These are phyloP conservation scores for Leccinum huronense DNA, from an alignment of 1,284 basidiomycete species.

Conservation along the genomic window DNA sequence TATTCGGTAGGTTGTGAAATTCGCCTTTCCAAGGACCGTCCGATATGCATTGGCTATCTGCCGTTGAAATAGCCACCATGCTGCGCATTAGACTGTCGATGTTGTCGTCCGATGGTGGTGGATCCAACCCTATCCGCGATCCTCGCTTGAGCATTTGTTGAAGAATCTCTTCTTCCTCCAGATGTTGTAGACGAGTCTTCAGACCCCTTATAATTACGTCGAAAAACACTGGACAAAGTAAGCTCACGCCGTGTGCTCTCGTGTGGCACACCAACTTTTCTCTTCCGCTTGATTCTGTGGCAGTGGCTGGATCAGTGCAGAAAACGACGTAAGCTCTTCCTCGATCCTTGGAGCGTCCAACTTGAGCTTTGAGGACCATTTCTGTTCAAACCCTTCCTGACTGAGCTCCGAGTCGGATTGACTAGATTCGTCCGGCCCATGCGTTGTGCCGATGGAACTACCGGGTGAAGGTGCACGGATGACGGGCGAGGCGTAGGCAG, in stretches of 20 bases:
- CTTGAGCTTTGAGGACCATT: slow-evolving; percentile 45
- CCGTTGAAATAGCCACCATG: slow-evolving; percentile 48
- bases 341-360: slow-evolving; percentile 34
- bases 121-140: slow-evolving; percentile 51
- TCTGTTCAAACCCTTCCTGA: slow-evolving; percentile 51
- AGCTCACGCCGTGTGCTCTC: slow-evolving; percentile 16
- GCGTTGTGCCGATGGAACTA: slow-evolving; percentile 67
- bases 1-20: slow-evolving; percentile 9
- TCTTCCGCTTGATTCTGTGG: slow-evolving; percentile 35
- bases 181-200: slow-evolving; percentile 47
- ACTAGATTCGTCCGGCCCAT: slow-evolving; percentile 60
- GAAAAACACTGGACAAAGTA: slow-evolving; percentile 37
- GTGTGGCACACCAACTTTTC: slow-evolving; percentile 25
- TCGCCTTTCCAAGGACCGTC: slow-evolving; percentile 34
- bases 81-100: slow-evolving; percentile 63
- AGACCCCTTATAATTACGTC: slow-evolving; percentile 52
- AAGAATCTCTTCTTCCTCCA: slow-evolving; percentile 68
- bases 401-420: slow-evolving; percentile 54
- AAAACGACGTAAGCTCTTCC: slow-evolving; percentile 30
- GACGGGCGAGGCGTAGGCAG: slow-evolving; percentile 63
- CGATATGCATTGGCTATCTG: slow-evolving; percentile 14
- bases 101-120: slow-evolving; percentile 51
- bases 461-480: slow-evolving; percentile 67
- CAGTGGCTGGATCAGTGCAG: slow-evolving; percentile 27
- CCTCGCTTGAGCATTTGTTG: slow-evolving; percentile 58